These are phyloP conservation scores for Pseudonitzschia pungens DNA, from an alignment of 108 stramenopile species.

Conservation along the genomic window DNA sequence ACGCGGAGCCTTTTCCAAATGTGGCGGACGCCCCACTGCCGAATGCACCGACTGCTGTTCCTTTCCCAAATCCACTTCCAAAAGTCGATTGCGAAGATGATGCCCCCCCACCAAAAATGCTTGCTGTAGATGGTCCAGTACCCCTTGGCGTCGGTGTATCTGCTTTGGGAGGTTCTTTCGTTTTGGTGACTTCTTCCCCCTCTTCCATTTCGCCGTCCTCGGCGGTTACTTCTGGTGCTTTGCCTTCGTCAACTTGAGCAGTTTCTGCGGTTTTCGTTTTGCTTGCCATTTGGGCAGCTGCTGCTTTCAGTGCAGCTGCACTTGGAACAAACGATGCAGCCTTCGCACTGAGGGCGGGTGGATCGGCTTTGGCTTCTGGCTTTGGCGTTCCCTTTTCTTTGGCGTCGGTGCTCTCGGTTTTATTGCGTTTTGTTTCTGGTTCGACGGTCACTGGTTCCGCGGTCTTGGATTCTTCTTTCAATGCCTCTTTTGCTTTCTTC, in stretches of 20 bases:
- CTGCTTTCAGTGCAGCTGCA: conserved; percentile 5
- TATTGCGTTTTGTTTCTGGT: conserved; percentile 24
- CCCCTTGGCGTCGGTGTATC: background rate
- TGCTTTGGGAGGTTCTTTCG: background rate
- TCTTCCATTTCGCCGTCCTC: conserved; percentile 21
- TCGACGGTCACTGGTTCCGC: conserved; percentile 7
- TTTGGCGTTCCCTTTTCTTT: background rate
- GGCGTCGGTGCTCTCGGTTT: conserved; percentile 18
- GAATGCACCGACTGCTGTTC: conserved; percentile 4
- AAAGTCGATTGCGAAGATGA: background rate
- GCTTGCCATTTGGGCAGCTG: conserved; percentile 2
- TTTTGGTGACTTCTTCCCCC: background rate
- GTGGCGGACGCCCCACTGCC: conserved; percentile 7
- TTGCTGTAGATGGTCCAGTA: background rate
- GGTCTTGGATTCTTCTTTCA: conserved; percentile 17
- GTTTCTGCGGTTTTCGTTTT: conserved; percentile 9
- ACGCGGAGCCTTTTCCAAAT: conserved; percentile 13
- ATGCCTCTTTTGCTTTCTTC: conserved; percentile 15
- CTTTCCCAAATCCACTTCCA: conserved; percentile 10
- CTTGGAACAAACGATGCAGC: conserved; percentile 17
- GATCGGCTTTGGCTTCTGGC: conserved; percentile 6
- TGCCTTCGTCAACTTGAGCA: conserved; percentile 4
- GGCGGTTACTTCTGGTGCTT: background rate
- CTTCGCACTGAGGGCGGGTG: conserved; percentile 5
- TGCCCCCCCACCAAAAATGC: conserved; percentile 10